Conservation (phyloP, 495 filamentous ascomycete genomes). For the Patellaria atrata region DNA sequence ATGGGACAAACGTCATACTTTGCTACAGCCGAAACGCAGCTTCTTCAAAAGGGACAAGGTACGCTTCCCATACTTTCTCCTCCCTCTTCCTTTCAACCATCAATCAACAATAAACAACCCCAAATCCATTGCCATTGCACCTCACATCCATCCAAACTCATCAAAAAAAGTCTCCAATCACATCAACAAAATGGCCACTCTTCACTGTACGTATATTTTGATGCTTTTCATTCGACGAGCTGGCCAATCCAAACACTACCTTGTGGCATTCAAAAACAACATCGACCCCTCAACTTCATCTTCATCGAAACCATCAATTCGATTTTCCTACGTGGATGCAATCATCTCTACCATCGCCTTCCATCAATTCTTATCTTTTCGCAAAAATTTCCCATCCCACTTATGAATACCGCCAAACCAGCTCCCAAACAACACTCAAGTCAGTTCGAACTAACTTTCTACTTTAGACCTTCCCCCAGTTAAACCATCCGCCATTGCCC, state of each 20-base stretch:
- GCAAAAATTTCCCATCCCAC: constrained; percentile 1
- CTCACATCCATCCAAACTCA: constrained; percentile 6
- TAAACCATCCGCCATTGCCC: constrained; percentile 93
- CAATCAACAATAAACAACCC: neutral
- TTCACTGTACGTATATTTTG: constrained; percentile 42
- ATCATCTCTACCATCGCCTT: neutral
- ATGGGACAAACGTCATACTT: no score
- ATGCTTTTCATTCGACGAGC: constrained; percentile 3
- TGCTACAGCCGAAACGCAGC: no score
- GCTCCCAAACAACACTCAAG: constrained; percentile 2
- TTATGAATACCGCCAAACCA: constrained; percentile 4
- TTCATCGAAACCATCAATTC: neutral
- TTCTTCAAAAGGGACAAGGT: no score
- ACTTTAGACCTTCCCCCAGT: constrained; percentile 75
- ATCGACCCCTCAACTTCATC: constrained; percentile 1
- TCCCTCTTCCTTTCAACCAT: no score
- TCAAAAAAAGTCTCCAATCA: constrained; percentile 4
- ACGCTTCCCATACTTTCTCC: no score
- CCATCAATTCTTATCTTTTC: neutral
- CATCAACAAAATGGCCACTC: constrained; percentile 40
- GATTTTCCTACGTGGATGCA: neutral
- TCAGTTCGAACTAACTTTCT: neutral
- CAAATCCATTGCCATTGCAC: constrained; percentile 4
- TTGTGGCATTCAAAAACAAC: neutral
- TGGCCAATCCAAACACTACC: neutral